A percentile compares a stretch with the other conserved stretches of the same genome.
Conservation (phyloP, 108 stramenopile genomes). For the Cyclotella kingstonii region DNA sequence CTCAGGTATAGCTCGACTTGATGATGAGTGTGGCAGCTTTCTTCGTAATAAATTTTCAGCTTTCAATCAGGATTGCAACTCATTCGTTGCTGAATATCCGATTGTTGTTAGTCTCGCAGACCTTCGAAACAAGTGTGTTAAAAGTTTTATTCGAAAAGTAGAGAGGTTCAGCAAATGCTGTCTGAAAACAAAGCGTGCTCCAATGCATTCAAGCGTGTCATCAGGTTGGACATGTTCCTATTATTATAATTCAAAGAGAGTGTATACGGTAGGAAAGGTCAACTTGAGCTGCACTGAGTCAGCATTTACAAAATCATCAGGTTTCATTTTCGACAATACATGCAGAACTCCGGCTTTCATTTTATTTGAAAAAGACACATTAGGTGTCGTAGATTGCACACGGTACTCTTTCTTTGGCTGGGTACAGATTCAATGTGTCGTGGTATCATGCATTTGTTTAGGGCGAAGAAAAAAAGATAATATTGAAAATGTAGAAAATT, state of each 20-base stretch:
- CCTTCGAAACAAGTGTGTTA: slow-evolving; percentile 32
- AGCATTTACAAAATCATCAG: not conserved
- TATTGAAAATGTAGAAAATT: too few relatives aligned
- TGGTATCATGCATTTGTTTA: slow-evolving; percentile 66
- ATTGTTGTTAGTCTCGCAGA: slow-evolving; percentile 17
- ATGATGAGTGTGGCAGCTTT: slow-evolving; percentile 30
- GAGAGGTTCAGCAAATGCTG: not conserved
- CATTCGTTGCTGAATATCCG: slow-evolving; percentile 10
- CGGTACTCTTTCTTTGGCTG: slow-evolving; percentile 23
- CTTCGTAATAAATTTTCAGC: slow-evolving; percentile 1
- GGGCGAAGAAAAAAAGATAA: not conserved
- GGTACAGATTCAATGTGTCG: slow-evolving; percentile 34
- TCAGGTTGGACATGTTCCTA: slow-evolving; percentile 33
- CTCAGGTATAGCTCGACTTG: not conserved
- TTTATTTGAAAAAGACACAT: not conserved
- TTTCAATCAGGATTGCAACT: slow-evolving; percentile 6
- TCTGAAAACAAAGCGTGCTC: not conserved
- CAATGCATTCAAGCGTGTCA: slow-evolving; percentile 2
- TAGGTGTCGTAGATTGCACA: not conserved
- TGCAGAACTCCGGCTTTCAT: slow-evolving; percentile 25
- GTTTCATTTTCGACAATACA: not conserved
- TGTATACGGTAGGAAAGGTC: slow-evolving; percentile 23
- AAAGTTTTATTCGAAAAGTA: slow-evolving; percentile 32
- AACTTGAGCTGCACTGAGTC: not conserved
- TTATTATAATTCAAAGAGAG: slow-evolving; percentile 22